Conservation (phyloP, 495 filamentous ascomycete genomes). For the Trichoderma asperelloides region DNA sequence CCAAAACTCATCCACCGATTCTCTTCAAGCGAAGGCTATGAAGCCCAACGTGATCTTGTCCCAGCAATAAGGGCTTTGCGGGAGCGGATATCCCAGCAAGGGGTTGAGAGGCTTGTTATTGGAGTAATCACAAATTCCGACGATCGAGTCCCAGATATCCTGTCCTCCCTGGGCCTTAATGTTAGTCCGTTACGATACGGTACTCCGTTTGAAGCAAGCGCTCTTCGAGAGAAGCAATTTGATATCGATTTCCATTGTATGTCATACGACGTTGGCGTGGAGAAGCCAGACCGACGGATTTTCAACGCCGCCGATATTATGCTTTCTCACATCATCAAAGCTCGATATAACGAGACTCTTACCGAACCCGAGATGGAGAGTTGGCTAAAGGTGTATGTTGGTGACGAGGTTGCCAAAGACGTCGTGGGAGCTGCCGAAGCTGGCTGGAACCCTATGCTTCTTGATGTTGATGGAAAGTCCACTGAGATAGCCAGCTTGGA, state of each 20-base stretch:
- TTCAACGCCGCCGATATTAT: slow-evolving; percentile 51
- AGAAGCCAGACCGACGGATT: slow-evolving; percentile 57
- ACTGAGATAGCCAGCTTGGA: not conserved
- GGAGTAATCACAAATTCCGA: slow-evolving; percentile 76
- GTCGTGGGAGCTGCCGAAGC: slow-evolving; percentile 47
- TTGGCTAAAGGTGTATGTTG: slow-evolving; percentile 50
- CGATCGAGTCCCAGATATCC: slow-evolving; percentile 52
- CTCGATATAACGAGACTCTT: not conserved
- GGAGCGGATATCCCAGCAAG: not conserved
- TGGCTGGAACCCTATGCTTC: slow-evolving; percentile 50
- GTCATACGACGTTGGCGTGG: slow-evolving; percentile 63
- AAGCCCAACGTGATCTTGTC: slow-evolving; percentile 16
- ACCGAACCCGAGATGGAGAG: slow-evolving; percentile 11
- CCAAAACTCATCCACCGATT: not conserved
- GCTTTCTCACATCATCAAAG: slow-evolving; percentile 17
- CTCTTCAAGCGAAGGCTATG: not conserved
- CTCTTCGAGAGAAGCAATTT: slow-evolving; percentile 1
- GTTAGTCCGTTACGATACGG: slow-evolving; percentile 33
- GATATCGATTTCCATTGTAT: slow-evolving; percentile 61
- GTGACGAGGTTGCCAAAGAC: slow-evolving; percentile 55
- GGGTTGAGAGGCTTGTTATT: slow-evolving; percentile 35
- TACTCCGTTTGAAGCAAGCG: not conserved
- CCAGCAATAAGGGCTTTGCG: slow-evolving; percentile 36
- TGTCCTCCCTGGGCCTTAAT: slow-evolving; percentile 51
- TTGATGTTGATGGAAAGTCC: slow-evolving; percentile 18